phyloP scores from a whole-genome alignment of 164 flowering plant species.

The Nymphaea thermarum region DNA sequence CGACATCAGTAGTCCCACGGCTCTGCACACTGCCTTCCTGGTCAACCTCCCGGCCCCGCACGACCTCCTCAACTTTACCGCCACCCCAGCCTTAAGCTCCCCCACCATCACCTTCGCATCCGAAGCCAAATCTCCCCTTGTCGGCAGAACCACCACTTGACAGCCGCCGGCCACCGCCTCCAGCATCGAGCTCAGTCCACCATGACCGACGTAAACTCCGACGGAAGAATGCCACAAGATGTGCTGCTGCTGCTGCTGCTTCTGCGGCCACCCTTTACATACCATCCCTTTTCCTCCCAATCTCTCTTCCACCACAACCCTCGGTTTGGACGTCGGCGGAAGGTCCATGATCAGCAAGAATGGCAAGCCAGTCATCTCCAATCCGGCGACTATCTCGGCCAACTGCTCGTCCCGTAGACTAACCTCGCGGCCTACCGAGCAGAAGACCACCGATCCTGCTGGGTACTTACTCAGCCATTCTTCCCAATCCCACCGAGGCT shows the following conservation, averaged over 20 bases:
- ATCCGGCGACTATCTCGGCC: slow-evolving; percentile 18
- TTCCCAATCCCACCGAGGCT: slow-evolving; percentile 8
- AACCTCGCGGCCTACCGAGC: slow-evolving; percentile 28
- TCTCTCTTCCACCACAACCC: slow-evolving; percentile 14
- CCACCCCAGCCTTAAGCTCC: slow-evolving; percentile 9
- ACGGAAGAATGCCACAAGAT: slow-evolving; percentile 7
- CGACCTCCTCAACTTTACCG: slow-evolving; percentile 2
- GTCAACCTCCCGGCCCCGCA: slow-evolving; percentile 6
- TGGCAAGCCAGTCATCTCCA: slow-evolving; percentile 23
- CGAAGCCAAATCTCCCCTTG: slow-evolving; percentile 2
- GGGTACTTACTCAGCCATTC: slow-evolving; percentile 19
- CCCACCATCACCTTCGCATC: slow-evolving; percentile 5
- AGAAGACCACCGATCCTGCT: slow-evolving; percentile 16
- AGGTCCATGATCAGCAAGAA: slow-evolving; percentile 13
- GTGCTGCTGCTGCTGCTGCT: slow-evolving; percentile 6
- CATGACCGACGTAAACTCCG: slow-evolving; percentile 10
- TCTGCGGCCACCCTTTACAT: slow-evolving; percentile 8
- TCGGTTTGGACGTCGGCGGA: neutral
- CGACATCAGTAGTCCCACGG: slow-evolving; percentile 3
- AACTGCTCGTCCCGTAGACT: slow-evolving; percentile 14
- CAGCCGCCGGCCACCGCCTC: slow-evolving; percentile 9
- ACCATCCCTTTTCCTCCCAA: slow-evolving; percentile 10
- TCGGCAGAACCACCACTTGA: slow-evolving; percentile 5
- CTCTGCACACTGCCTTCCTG: slow-evolving; percentile 4
- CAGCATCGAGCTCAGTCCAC: slow-evolving; percentile 2